Evolutionary conservation across 805 yeast species (phyloP), one percentile per base, ranked within the genome.

Genomic region (Metahyphopichia silvanorum): DNA sequence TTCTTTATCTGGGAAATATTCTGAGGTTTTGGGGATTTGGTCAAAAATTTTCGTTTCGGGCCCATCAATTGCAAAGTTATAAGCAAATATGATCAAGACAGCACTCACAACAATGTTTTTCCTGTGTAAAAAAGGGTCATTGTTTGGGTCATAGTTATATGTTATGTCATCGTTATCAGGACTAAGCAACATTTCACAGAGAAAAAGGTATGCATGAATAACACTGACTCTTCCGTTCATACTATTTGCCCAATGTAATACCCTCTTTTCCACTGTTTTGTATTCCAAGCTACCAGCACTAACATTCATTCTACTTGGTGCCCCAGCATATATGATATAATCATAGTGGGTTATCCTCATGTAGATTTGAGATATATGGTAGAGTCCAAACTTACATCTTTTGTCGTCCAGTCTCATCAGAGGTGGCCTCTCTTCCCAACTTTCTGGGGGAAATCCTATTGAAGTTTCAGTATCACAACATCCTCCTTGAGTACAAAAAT

Each of bases 271-370:
- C 4, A 63, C 69, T 15, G 53, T 44, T 14, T 42, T 34, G 30
- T 54, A 50, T 36, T 66, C 72, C 31, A 63, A 61, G 19, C 40
- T 32, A 2, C 64, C 59, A 2, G 63, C 68, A 38, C 69, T 63
- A 80, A 82, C 79, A 46, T 88, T 73, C 60, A 82, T 76, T 1
- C 93, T 93, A 6, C 87, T 84, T n/a, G n/a, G n/a, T n/a, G n/a
- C n/a, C 1, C 96, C 96, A 2, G 89, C 81, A 53, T 68, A 81
- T 5, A 84, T 79, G 33, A 83, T 82, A 36, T 84, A 76, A 54
- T 86, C 95, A 54, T 83, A 80, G 41, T 84, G 86, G 34, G 83
- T 79, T 17, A 82, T 71, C 40, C 64, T 49, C 1, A 68, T 72
- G 27, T 78, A 73, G 11, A 84, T 76, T 49, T 83, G 89, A 1